Evolutionary conservation across 23 red algal species (phyloP).

Genomic region (Gracilaria vermiculophylla): DNA sequence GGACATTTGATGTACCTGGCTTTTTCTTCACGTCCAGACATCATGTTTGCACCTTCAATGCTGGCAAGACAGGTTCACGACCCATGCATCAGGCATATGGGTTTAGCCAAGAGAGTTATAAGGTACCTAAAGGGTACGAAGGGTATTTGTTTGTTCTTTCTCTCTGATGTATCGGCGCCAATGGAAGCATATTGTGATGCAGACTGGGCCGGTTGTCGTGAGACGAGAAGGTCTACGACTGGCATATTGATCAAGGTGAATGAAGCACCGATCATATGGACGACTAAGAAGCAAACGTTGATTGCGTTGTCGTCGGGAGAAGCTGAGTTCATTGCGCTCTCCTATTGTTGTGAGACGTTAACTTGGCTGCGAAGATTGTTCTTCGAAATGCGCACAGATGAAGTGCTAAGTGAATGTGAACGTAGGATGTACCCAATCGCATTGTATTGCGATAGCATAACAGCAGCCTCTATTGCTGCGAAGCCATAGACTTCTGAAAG

Average conservation of each 20-base stretch:
- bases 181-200: neutral
- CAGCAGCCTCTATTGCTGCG: neutral
- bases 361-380: neutral
- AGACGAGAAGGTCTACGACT: neutral
- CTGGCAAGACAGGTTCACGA: no score
- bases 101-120: no score
- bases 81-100: no score
- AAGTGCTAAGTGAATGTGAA: neutral
- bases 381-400: neutral
- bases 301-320: neutral
- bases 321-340: neutral
- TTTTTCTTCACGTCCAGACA: no score
- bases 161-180: neutral
- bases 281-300: neutral
- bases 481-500: neutral
- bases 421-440: neutral
- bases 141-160: neutral
- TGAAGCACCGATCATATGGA: neutral
- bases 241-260: neutral
- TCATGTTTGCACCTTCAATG: no score
- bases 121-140: no score
- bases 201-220: neutral
- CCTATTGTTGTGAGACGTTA: neutral
- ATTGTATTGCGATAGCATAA: neutral
- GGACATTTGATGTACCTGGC: no score